Base-by-base conservation (phyloP, 1,284 basidiomycete species). In the Melampsora larici-populina region DNA sequence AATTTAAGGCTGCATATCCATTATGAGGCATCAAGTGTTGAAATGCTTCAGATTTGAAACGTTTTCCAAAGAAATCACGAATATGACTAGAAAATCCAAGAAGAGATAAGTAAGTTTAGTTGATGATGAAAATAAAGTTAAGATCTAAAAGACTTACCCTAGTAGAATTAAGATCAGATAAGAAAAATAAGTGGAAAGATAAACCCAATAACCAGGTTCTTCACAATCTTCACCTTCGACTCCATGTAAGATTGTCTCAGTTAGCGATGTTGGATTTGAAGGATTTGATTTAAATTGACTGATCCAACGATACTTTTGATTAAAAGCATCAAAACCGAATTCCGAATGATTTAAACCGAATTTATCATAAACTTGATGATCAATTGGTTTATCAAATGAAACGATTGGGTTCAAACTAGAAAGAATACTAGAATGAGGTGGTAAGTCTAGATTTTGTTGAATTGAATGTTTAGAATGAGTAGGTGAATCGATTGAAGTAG, bases 1-100 rank as follows among this genome's bases (percentile, higher is more conserved):
- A 97, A 85, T 95, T 97, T 80, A 99, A 88, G 17, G 97, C 92
- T 1, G 96, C 97, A 83, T 97, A 97, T 79, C 94, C 94, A 82
- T 93, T 87, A 81, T 88, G 87, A 62, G 92, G 90, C 85, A 92
- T 89, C 70, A 97, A 86, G 84, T 98, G 93, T 78, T 87, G 87
- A 84, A 94, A 98, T 72, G 87, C 86, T 31, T 87, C 84, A 13
- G 91, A 88, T 80, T 88, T 86, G 79, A 97, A 87, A 46, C 90
- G 88, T 85, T 97, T 98, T 58, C 96, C 97, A 80, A 97, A 85
- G 83, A 96, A 99, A 85, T 99, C 97, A 74, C 95, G 89, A 74
- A 97, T 85, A 84, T 98, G 97, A 4, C 97, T 96, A 70, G 97
- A 86, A 80, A 89, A 86, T 81, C 98, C 3, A 97, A 49, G 82